Evolutionary conservation across 768 basidiomycete genomes (phyloP), one percentile per base, ranked within the genome.

Genomic region (Leccinum disarticulatum): DNA sequence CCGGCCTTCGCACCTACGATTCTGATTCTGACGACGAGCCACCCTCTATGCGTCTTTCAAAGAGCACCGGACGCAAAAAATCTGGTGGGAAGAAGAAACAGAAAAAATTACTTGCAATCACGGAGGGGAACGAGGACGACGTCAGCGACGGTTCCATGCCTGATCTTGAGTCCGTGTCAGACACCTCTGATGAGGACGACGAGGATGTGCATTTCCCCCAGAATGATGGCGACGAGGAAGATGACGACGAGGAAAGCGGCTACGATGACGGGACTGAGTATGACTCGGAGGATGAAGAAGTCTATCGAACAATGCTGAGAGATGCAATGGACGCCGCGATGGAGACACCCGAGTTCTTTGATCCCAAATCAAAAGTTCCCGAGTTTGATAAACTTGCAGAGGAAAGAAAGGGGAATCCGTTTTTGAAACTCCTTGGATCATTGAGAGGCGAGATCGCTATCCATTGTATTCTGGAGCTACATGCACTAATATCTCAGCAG

Each of bases 301-400:
- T 82, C 61, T 70, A 90, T 30, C 76, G 85, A 19, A 83, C 84
- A 33, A 69, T 86, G 74, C 62, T 85, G 28, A 79, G 84, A 53
- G 86, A 89, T 66, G 91, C 90, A 4, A 89, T 91, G 88, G 85
- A 90, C 60, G 76, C 81, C 17, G 85, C 83, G 1, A 77, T 82
- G 64, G 77, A 84, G 54, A 78, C 74, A 46, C 76, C 82, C 19
- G 87, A 86, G 56, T 86, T 85, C 70, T 77, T 84, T 53, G 83
- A 87, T 66, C 77, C 77, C 31, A 77, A 74, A 57, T 76, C 77
- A 7, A 68, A 74, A 3, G 76, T 80, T 4, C 76, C 83, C 55
- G 77, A 81, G 52, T 79, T 80, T 51, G 69, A 77, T 43, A 70
- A 77, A 13, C 63, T 78, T 6, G 71, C 73, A 14, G 83, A 85